Evolutionary conservation across 768 basidiomycete species (phyloP).

Genomic region (Boletus fagicola): DNA sequence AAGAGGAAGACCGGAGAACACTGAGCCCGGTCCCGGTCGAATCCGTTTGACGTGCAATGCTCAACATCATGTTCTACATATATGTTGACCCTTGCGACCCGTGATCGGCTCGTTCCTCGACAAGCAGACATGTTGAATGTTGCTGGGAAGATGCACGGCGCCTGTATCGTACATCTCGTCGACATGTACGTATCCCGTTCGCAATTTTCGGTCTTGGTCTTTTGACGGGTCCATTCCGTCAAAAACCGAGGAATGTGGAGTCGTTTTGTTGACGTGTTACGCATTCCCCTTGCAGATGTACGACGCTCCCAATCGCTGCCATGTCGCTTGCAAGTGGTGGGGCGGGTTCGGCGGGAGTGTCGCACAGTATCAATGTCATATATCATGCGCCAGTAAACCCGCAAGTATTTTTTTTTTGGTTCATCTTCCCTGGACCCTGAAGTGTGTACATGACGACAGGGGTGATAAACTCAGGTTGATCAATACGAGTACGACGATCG

Average conservation of each 20-base stretch:
- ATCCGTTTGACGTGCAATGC: neutral
- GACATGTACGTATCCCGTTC: constrained; percentile 39
- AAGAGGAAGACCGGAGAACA: neutral
- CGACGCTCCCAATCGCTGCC: constrained; percentile 39
- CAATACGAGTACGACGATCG: constrained; percentile 36
- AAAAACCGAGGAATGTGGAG: neutral
- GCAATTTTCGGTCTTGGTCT: neutral
- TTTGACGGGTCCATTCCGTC: neutral
- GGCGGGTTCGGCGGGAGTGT: constrained; percentile 35
- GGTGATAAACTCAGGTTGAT: constrained; percentile 45
- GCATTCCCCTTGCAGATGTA: constrained; percentile 34
- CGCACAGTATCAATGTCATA: constrained; percentile 44
- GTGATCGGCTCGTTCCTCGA: neutral
- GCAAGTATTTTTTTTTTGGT: constrained; percentile 28
- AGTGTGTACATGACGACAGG: constrained; percentile 25
- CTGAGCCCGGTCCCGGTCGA: too few species aligned
- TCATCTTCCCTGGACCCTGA: neutral
- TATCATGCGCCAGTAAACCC: constrained; percentile 43
- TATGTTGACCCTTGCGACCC: neutral
- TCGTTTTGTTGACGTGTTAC: neutral
- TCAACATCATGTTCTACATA: neutral
- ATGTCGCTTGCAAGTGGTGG: constrained; percentile 35
- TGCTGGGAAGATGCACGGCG: constrained; percentile 39
- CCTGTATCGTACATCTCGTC: constrained; percentile 43
- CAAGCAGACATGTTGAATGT: constrained; percentile 44